Base-by-base conservation (phyloP, 2,329 filamentous ascomycete species). In the Karstenula rhodostoma region DNA sequence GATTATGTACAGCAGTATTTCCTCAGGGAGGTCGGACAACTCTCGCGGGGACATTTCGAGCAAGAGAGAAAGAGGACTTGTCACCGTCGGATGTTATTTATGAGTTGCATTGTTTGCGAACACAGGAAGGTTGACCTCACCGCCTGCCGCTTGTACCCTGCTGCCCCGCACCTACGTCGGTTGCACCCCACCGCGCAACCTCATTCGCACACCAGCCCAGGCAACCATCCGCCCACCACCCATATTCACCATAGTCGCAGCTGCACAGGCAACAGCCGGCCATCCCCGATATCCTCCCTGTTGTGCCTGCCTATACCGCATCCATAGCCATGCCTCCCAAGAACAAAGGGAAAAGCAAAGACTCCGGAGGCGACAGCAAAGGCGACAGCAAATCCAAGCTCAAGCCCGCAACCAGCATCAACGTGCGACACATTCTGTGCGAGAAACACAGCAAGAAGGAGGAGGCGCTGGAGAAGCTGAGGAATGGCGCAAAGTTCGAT, bases 381-480 rank as follows among this genome's bases (percentile, higher is more conserved):
- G 51, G 51, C 37, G 51, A 54, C 37, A 22, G 35, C 51, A 54
- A 54, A 25, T 29, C 65, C 62, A 85, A 85, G 67, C 77, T 85
- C 65, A 90, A 89, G 72, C 80, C 87, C 25, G 89, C 88, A 0
- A 87, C 89, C 70, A 83, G 83, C 60, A 90, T 93, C 79, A 91
- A 92, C 71, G 89, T 77, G 55, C 86, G 90, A 43, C 90, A 93
- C 76, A 92, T 93, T 60, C 77, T 91, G 80, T 93, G 91, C 70
- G 89, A 89, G 74, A 94, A 94, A 73, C 88, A 92, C 73, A 79
- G 82, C n/a, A 92, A 89, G 77, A 93, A 92, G 73, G 90, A 93
- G 72, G 89, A 92, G 73, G 91, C 91, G 0, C 75, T 93, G 17
- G 85, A 84, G 58, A 90, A 92, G 78, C 77, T 94, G 54, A 84